Evolutionary conservation across 169 alveolate species (phyloP).

Genomic region (Perkinsus chesapeaki): DNA sequence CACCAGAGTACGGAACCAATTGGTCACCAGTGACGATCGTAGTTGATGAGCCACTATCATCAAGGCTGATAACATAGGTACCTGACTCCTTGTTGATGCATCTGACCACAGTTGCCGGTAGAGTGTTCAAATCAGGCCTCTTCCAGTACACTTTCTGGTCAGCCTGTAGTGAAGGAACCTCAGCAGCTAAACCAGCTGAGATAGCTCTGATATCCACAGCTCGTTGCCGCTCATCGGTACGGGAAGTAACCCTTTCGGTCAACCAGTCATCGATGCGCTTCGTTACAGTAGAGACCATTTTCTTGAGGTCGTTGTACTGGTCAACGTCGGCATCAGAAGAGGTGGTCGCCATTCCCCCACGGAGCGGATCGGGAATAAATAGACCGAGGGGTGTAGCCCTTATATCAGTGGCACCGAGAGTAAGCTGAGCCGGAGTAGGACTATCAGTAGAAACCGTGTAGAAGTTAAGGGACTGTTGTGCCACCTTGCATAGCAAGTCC

Average conservation of each 20-base stretch:
- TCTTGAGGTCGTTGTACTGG: not conserved
- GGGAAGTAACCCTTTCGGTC: not conserved
- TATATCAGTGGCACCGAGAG: not conserved
- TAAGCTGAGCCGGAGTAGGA: not conserved
- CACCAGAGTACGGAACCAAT: not conserved
- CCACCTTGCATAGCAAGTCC: not conserved
- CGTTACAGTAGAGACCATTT: not conserved
- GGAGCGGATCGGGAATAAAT: not conserved
- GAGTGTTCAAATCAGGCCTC: not conserved
- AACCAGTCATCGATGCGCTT: not conserved
- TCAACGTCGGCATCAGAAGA: not conserved
- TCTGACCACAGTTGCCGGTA: not conserved
- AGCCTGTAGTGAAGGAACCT: not conserved
- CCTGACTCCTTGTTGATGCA: not conserved
- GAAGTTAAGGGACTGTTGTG: not conserved
- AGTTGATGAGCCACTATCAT: not conserved
- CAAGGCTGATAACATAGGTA: not conserved
- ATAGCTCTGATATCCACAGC: not conserved
- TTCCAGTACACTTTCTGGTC: not conserved
- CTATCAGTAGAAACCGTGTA: not conserved
- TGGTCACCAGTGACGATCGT: not conserved
- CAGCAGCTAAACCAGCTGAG: not conserved
- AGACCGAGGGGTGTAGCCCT: not conserved
- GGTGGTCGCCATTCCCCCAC: not conserved
- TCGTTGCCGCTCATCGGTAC: not conserved